Conservation (phyloP, 1,284 basidiomycete genomes). For the Hortiboletus rubellus region DNA sequence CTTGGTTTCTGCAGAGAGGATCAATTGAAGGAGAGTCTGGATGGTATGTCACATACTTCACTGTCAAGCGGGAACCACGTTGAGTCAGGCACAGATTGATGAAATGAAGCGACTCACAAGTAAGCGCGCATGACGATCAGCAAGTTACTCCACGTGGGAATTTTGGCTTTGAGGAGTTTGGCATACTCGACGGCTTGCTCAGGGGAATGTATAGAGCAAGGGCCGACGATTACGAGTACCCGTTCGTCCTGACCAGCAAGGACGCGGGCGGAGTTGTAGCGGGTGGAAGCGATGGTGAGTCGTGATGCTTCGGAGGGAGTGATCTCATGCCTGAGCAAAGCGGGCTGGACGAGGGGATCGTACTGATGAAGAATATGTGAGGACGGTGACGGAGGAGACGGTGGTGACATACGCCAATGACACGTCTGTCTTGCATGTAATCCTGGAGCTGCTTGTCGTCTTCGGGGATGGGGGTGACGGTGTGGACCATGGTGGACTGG, state of each 20-base stretch:
- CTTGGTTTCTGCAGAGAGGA: slow-evolving; percentile 65
- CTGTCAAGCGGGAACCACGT: slow-evolving; percentile 30
- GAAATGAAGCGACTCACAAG: slow-evolving; percentile 61
- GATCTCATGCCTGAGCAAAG: slow-evolving; percentile 84
- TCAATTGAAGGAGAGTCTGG: neutral
- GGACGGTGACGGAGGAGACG: neutral
- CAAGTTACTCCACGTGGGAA: slow-evolving; percentile 73
- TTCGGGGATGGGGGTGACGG: slow-evolving; percentile 60
- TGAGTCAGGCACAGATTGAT: slow-evolving; percentile 3
- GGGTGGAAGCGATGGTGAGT: slow-evolving; percentile 76
- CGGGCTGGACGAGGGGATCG: slow-evolving; percentile 91
- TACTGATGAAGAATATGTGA: slow-evolving; percentile 53
- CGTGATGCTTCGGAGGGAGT: slow-evolving; percentile 57
- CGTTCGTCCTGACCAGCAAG: slow-evolving; percentile 84
- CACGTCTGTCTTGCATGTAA: slow-evolving; percentile 76
- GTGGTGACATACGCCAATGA: slow-evolving; percentile 58
- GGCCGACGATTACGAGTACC: slow-evolving; percentile 89
- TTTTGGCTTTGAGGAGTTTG: slow-evolving; percentile 67
- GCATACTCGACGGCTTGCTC: slow-evolving; percentile 93
- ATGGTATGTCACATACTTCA: slow-evolving; percentile 42
- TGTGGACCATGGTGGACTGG: slow-evolving; percentile 31
- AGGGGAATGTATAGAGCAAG: slow-evolving; percentile 93
- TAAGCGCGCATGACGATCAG: slow-evolving; percentile 96
- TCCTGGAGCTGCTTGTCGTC: slow-evolving; percentile 61
- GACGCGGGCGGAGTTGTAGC: slow-evolving; percentile 75